Evolutionary conservation across 2,329 filamentous ascomycete species (phyloP).

Genomic region (Phyllosticta citribraziliensis): DNA sequence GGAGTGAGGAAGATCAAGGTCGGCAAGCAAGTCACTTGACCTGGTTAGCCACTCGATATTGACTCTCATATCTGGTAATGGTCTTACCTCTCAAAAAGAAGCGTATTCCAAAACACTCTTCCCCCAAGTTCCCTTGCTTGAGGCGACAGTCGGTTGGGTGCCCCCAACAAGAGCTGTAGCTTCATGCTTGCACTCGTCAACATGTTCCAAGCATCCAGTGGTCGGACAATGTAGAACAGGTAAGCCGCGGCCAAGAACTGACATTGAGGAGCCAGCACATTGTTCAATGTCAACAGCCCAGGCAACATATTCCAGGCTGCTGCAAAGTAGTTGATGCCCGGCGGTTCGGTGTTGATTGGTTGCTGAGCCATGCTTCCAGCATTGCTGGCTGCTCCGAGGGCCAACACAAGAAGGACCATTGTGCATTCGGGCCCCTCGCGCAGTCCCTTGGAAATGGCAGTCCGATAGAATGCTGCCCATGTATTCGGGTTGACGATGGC

Average conservation of each 20-base stretch:
- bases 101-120: conserved; percentile 74
- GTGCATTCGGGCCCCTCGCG: conserved; percentile 73
- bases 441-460: conserved; percentile 65
- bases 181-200: conserved; percentile 74
- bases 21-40: conserved; percentile 58
- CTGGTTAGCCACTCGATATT: background rate
- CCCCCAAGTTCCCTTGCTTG: conserved; percentile 65
- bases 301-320: conserved; percentile 71
- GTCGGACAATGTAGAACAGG: conserved; percentile 71
- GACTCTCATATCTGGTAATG: background rate
- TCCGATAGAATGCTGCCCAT: conserved; percentile 67
- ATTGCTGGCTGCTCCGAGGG: conserved; percentile 66
- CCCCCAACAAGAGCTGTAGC: conserved; percentile 66
- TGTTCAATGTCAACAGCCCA: conserved; percentile 69
- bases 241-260: conserved; percentile 74
- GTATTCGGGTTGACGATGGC: conserved; percentile 76
- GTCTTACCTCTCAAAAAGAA: conserved; percentile 58
- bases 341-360: conserved; percentile 58
- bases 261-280: conserved; percentile 68
- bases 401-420: conserved; percentile 67
- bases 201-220: conserved; percentile 73
- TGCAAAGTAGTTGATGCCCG: conserved; percentile 69
- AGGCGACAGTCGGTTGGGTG: conserved; percentile 58
- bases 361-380: conserved; percentile 67
- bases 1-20: conserved; percentile 72